A percentile compares a stretch with the other conserved stretches of the same genome.
phyloP scores from a whole-genome alignment of 2,329 filamentous ascomycete genomes.

The Teratosphaeria zuluensis region DNA sequence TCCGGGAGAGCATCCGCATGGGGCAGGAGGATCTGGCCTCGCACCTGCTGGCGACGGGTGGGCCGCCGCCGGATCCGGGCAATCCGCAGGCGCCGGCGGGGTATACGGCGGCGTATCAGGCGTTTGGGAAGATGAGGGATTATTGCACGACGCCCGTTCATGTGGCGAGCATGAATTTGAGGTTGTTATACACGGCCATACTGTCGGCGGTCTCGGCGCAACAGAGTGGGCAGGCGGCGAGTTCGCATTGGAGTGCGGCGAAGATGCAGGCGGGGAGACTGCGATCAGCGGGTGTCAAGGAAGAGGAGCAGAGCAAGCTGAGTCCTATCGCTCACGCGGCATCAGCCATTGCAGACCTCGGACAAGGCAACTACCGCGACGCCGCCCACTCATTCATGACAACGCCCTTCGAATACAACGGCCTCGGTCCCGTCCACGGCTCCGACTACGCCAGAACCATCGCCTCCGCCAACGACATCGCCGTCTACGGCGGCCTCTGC shows the following conservation, averaged over 20 bases:
- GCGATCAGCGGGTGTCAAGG: constrained; percentile 34
- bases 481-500: constrained; percentile 82
- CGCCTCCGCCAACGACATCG: constrained; percentile 75
- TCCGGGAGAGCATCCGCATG: constrained; percentile 92
- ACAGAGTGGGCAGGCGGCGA: constrained; percentile 19
- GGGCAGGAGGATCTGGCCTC: constrained; percentile 85
- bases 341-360: constrained; percentile 53
- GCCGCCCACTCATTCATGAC: constrained; percentile 65
- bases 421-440: constrained; percentile 33
- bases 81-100: constrained; percentile 32
- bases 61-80: constrained; percentile 17
- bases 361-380: constrained; percentile 47
- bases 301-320: constrained; percentile 48
- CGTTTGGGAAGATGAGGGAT: constrained; percentile 79
- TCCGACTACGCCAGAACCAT: constrained; percentile 58
- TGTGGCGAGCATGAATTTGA: constrained; percentile 70
- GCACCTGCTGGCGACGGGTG: constrained; percentile 71
- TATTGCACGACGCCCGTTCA: constrained; percentile 79
- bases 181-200: constrained; percentile 65
- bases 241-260: constrained; percentile 45
- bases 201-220: constrained; percentile 60
- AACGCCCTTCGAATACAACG: constrained; percentile 44
- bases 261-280: constrained; percentile 47
- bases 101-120: constrained; percentile 60
- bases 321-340: constrained; percentile 56